phyloP scores from a whole-genome alignment of 148 eudicot genomes.

The Gaultheria prostrata region DNA sequence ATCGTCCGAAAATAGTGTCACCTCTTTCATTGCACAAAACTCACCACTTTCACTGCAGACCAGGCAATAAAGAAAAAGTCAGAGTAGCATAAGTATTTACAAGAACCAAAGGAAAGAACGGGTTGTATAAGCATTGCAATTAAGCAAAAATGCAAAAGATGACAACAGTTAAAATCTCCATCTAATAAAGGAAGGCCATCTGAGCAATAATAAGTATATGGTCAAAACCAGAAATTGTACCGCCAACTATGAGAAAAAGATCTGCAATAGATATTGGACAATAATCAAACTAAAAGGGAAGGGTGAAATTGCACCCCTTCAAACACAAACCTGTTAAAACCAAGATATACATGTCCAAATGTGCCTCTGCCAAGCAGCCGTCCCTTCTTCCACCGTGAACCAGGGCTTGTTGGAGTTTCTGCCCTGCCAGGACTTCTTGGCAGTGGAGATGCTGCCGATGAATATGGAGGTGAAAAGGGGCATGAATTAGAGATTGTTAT shows the following conservation, averaged over 20 bases:
- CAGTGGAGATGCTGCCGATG: slow-evolving; percentile 16
- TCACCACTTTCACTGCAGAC: slow-evolving; percentile 51
- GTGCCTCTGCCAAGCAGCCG: slow-evolving; percentile 53
- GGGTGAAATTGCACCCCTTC: slow-evolving; percentile 4
- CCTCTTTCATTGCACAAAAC: slow-evolving; percentile 77
- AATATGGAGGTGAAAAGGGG: slow-evolving; percentile 28
- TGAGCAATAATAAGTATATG: not conserved
- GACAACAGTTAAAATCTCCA: not conserved
- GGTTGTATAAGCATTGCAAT: not conserved
- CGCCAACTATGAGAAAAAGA: not conserved
- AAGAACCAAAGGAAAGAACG: not conserved
- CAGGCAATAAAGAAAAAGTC: slow-evolving; percentile 8
- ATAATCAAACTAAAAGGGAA: not conserved
- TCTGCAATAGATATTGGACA: not conserved
- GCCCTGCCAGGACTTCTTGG: slow-evolving; percentile 28
- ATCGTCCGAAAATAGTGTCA: slow-evolving; percentile 54
- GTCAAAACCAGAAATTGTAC: not conserved
- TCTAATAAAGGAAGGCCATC: slow-evolving; percentile 1
- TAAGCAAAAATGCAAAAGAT: not conserved
- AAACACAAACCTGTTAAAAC: slow-evolving; percentile 49
- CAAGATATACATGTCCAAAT: slow-evolving; percentile 56
- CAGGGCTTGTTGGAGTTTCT: slow-evolving; percentile 29
- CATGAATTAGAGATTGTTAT: slow-evolving; percentile 17
- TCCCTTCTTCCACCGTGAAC: slow-evolving; percentile 57
- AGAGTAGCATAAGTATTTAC: not conserved